These are phyloP conservation scores for Blastobotrys arbuscula DNA, from an alignment of 1,139 yeast species.

Conservation along the genomic window DNA sequence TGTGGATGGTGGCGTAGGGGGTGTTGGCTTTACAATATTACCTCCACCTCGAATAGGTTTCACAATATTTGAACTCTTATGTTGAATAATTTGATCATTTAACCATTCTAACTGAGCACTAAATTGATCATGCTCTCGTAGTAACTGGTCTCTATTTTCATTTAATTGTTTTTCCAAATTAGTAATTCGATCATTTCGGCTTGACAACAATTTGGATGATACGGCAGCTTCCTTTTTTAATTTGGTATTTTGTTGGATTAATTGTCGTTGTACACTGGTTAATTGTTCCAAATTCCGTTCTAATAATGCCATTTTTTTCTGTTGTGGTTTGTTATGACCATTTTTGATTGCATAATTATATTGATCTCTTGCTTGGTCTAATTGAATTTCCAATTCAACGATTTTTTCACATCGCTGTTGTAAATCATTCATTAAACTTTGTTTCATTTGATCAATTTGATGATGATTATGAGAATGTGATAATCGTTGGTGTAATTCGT, in stretches of 20 bases:
- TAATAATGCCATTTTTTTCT: slow-evolving; percentile 37
- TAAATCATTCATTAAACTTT: slow-evolving; percentile 39
- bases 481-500: slow-evolving; percentile 14
- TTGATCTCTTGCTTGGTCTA: slow-evolving; percentile 38
- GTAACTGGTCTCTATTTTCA: slow-evolving; percentile 47
- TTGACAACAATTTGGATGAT: slow-evolving; percentile 53
- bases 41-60: slow-evolving; percentile 55
- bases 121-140: slow-evolving; percentile 49
- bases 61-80: slow-evolving; percentile 41
- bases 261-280: slow-evolving; percentile 38
- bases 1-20: background rate
- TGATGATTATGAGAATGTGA: slow-evolving; percentile 2
- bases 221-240: slow-evolving; percentile 45
- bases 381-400: slow-evolving; percentile 39
- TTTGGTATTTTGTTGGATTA: slow-evolving; percentile 44
- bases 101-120: slow-evolving; percentile 45
- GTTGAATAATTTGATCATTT: slow-evolving; percentile 5
- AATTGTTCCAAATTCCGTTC: slow-evolving; percentile 45
- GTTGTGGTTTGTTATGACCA: slow-evolving; percentile 32
- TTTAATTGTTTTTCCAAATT: slow-evolving; percentile 48
- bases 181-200: slow-evolving; percentile 55
- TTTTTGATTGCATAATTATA: slow-evolving; percentile 31
- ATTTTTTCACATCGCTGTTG: slow-evolving; percentile 41
- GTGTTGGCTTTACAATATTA: background rate
- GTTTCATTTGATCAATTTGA: slow-evolving; percentile 33